Base-by-base conservation (phyloP, 2,329 filamentous ascomycete genomes). In the Aspergillus puulaauensis region DNA sequence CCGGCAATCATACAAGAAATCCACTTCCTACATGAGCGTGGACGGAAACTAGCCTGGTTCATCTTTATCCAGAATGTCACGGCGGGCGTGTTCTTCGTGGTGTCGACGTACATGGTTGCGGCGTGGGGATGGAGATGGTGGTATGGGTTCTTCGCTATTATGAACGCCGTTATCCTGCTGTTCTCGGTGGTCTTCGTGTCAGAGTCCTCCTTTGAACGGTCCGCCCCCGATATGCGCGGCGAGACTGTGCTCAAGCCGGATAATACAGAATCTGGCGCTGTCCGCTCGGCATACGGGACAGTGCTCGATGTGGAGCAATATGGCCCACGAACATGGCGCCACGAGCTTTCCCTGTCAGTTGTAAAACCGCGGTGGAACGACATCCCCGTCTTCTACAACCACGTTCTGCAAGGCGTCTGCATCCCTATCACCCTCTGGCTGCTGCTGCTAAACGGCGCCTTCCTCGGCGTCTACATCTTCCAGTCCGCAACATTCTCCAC, bases 71-170 rank as follows among this genome's bases (percentile, higher is more conserved):
- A 60, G 24, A 57, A 56, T 23, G 51, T 60, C 6, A 40, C 35
- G 8, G 49, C 57, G 2, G 57, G 54, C 1, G 57, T 56, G 15
- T 52, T 60, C 6, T 54, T 52, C 14, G 52, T 60, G 43, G 45
- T 43, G 0, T 57, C 58, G 3, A 55, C 59, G 14, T 61, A 61
- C 24, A 53, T 61, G 19, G 59, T 61, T 17, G 44, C 44, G 8
- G 39, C 46, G 11, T 57, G 57, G 6, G 56, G 59, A 4, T 61
- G 59, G 59, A 44, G 59, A 2, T 61, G 59, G 59, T 61, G 59
- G 59, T 61, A 61, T 41, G 59, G 59, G 2, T 54, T 59, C 21
- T 61, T 61, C 24, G 41, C 56, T 17, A 59, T 58, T 3, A 37
- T 57, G 21, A 61, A 57, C 12, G 56, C 52, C 0, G 41, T 52